Conservation (phyloP, 495 filamentous ascomycete genomes). For the Penicilliopsis zonata region DNA sequence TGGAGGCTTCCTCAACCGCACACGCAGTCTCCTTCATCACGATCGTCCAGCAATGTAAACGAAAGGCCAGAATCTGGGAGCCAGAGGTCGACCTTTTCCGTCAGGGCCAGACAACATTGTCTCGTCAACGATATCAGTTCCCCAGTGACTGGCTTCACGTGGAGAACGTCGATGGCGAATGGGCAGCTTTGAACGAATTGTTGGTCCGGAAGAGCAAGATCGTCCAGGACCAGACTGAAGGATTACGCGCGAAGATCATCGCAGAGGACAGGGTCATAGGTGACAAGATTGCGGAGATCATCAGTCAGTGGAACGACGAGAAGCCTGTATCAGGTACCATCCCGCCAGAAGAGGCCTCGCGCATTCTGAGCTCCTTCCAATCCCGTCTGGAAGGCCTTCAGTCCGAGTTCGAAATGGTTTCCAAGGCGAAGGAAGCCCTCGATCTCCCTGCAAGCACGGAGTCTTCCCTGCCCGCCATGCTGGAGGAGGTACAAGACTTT, state of each 20-base stretch:
- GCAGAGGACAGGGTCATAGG: conserved; percentile 87
- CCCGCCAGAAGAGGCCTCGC: conserved; percentile 72
- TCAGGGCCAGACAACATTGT: conserved; percentile 83
- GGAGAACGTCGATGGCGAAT: conserved; percentile 88
- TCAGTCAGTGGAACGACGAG: conserved; percentile 80
- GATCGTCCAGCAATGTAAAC: conserved; percentile 88
- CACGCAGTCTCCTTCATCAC: conserved; percentile 98
- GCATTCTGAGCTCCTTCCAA: conserved; percentile 70
- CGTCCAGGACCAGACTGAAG: conserved; percentile 91
- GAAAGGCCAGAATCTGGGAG: conserved; percentile 84
- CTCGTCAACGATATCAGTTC: conserved; percentile 85
- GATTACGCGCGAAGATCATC: conserved; percentile 84
- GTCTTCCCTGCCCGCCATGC: conserved; percentile 61
- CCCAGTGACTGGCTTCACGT: conserved; percentile 86
- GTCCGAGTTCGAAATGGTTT: conserved; percentile 84
- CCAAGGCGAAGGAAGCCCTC: conserved; percentile 90
- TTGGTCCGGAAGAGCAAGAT: conserved; percentile 83
- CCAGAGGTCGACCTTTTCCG: conserved; percentile 92
- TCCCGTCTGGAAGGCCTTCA: conserved; percentile 67
- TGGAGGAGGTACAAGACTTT: conserved; percentile 98
- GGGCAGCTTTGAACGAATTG: conserved; percentile 81
- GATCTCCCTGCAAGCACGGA: conserved; percentile 73
- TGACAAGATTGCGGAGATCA: conserved; percentile 75
- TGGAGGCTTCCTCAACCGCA: conserved; percentile 86
- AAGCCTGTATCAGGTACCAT: conserved; percentile 94